phyloP scores from a whole-genome alignment of 192 early-diverging fungal species.

The Coemansia sp. region DNA sequence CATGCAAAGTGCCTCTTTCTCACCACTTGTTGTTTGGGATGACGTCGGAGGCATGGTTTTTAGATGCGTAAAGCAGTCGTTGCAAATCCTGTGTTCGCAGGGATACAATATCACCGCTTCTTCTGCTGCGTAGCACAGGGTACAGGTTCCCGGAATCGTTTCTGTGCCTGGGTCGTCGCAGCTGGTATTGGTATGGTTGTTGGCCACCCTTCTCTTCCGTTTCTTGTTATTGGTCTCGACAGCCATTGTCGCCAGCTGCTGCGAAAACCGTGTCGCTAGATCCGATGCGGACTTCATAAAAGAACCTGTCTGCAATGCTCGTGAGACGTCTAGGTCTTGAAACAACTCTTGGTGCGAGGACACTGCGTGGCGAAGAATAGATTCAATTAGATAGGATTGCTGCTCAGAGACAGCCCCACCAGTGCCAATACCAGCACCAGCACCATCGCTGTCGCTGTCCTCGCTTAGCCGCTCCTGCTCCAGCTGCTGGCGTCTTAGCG shows the following conservation, averaged over 20 bases:
- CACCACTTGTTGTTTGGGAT: constrained; percentile 16
- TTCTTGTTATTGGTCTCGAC: background rate
- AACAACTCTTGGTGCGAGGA: background rate
- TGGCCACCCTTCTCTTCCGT: background rate
- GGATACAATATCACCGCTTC: constrained; percentile 32
- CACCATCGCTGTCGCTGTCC: background rate
- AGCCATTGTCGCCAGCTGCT: background rate
- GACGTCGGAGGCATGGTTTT: constrained; percentile 18
- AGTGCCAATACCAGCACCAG: constrained; percentile 7
- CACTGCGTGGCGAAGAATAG: background rate
- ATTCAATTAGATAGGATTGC: background rate
- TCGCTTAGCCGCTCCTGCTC: background rate
- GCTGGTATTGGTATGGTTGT: background rate
- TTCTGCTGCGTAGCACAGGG: constrained; percentile 44
- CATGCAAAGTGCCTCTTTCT: background rate
- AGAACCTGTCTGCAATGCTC: background rate
- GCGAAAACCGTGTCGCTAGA: background rate
- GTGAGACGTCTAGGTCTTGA: background rate
- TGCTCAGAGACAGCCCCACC: background rate
- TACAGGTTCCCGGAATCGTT: constrained; percentile 28
- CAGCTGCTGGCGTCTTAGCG: background rate
- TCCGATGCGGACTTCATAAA: background rate
- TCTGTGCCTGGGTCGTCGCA: constrained; percentile 27
- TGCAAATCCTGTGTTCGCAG: constrained; percentile 37
- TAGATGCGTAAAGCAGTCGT: constrained; percentile 32